Evolutionary conservation across 768 basidiomycete species (phyloP).

Genomic region (Imleria badia): DNA sequence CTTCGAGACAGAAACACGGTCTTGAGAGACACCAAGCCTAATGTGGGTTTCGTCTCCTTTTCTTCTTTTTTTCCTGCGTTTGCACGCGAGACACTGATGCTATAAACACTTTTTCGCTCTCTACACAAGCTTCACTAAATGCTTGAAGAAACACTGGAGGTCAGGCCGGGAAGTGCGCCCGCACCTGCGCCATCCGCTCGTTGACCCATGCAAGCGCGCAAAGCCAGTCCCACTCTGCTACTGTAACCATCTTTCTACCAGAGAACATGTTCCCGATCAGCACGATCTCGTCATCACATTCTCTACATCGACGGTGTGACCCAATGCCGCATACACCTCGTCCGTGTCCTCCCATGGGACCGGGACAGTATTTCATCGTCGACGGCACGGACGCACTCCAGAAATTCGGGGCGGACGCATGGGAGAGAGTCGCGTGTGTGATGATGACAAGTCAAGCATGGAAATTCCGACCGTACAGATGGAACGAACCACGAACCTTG

Average conservation of each 20-base stretch:
- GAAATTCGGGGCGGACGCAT: constrained; percentile 90
- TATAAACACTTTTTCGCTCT: no score
- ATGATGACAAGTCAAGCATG: constrained; percentile 97
- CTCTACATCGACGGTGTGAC: constrained; percentile 82
- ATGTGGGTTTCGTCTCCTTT: no score
- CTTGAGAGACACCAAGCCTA: no score
- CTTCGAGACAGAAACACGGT: no score
- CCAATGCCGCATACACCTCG: not conserved
- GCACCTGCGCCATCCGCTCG: constrained; percentile 39
- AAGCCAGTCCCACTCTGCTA: constrained; percentile 46
- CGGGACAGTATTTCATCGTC: constrained; percentile 70
- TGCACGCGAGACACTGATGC: no score
- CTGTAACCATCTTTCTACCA: constrained; percentile 22
- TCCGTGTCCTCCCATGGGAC: constrained; percentile 25
- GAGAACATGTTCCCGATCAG: constrained; percentile 88
- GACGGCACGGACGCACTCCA: constrained; percentile 89
- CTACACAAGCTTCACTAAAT: constrained; percentile 47
- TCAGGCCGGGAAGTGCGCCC: constrained; percentile 49
- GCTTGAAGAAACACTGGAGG: constrained; percentile 77
- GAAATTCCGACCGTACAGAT: constrained; percentile 99
- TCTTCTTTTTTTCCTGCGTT: no score
- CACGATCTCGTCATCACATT: constrained; percentile 89
- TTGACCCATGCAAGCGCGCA: constrained; percentile 50
- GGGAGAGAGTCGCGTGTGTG: constrained; percentile 96
- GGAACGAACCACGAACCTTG: constrained; percentile 86